Evolutionary conservation across 2,329 filamentous ascomycete genomes (phyloP).

Genomic region (Fusarium sp.): DNA sequence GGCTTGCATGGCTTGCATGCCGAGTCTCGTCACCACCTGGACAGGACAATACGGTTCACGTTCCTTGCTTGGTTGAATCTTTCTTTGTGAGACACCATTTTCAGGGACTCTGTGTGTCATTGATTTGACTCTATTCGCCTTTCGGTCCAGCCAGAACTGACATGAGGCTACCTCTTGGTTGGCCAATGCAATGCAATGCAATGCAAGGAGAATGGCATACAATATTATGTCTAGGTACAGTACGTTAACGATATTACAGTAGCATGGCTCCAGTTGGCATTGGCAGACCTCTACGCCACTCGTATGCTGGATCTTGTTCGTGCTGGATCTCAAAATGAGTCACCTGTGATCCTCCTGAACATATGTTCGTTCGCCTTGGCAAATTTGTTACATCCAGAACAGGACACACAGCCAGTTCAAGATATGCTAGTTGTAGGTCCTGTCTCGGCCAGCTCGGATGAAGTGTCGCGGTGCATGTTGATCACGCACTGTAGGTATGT

Average conservation of each 20-base stretch:
- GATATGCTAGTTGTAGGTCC: slow-evolving; percentile 1
- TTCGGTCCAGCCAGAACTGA: not conserved
- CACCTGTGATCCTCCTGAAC: not conserved
- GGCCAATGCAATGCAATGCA: not conserved
- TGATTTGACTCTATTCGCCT: not conserved
- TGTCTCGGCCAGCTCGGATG: not conserved
- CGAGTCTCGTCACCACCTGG: slow-evolving; percentile 14
- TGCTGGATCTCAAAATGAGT: slow-evolving; percentile 16
- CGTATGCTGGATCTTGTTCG: slow-evolving; percentile 4
- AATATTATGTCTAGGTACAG: not conserved
- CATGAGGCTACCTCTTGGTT: slow-evolving; percentile 5
- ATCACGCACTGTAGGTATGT: not conserved
- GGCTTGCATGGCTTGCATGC: slow-evolving; percentile 6
- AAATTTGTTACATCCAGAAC: slow-evolving; percentile 1
- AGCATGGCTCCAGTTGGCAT: not conserved
- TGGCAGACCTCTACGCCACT: not conserved
- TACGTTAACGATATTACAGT: not conserved
- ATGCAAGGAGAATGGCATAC: slow-evolving; percentile 8
- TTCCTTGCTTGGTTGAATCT: slow-evolving; percentile 4
- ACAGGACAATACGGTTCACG: not conserved
- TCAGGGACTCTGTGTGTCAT: not conserved
- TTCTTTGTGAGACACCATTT: slow-evolving; percentile 17
- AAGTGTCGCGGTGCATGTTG: not conserved
- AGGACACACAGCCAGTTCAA: not conserved
- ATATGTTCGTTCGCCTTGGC: slow-evolving; percentile 6